phyloP scores from a whole-genome alignment of 371 early-diverging fungal genomes.

The Actinomortierella wolfii region DNA sequence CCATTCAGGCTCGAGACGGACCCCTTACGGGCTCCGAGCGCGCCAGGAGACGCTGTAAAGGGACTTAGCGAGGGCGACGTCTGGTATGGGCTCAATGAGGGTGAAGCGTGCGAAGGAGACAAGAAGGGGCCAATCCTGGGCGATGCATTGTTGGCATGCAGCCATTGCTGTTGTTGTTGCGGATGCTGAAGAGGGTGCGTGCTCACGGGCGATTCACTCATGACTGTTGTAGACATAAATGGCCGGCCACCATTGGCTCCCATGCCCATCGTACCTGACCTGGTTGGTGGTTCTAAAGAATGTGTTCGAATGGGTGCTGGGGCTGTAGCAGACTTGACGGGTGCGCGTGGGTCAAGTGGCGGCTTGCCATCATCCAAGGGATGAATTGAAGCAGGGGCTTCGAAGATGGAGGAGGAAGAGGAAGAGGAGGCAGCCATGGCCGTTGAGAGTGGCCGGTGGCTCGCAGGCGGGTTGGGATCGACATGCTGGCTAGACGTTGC shows the following conservation, averaged over 20 bases:
- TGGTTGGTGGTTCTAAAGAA: too few relatives aligned
- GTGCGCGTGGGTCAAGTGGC: too few relatives aligned
- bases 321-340: too few relatives aligned
- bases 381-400: not conserved
- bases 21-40: slow-evolving; percentile 20
- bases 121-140: slow-evolving; percentile 37
- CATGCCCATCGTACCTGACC: too few relatives aligned
- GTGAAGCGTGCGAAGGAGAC: slow-evolving; percentile 23
- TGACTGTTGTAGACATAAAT: too few relatives aligned
- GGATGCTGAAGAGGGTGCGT: slow-evolving; percentile 8
- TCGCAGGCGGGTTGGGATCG: too few relatives aligned
- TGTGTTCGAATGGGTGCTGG: too few relatives aligned
- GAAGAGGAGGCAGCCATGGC: not conserved
- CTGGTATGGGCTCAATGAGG: slow-evolving; percentile 17
- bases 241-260: too few relatives aligned
- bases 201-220: slow-evolving; percentile 5
- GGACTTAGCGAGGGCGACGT: slow-evolving; percentile 8
- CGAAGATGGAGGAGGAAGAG: slow-evolving; percentile 5
- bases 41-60: too few relatives aligned
- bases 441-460: too few relatives aligned
- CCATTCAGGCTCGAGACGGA: slow-evolving; percentile 29
- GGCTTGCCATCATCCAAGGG: too few relatives aligned
- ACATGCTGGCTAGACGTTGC: too few relatives aligned
- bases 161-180: slow-evolving; percentile 19
- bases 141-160: slow-evolving; percentile 4